phyloP scores from a whole-genome alignment of 371 early-diverging fungal genomes.

The Rhizomucor pusillus region DNA sequence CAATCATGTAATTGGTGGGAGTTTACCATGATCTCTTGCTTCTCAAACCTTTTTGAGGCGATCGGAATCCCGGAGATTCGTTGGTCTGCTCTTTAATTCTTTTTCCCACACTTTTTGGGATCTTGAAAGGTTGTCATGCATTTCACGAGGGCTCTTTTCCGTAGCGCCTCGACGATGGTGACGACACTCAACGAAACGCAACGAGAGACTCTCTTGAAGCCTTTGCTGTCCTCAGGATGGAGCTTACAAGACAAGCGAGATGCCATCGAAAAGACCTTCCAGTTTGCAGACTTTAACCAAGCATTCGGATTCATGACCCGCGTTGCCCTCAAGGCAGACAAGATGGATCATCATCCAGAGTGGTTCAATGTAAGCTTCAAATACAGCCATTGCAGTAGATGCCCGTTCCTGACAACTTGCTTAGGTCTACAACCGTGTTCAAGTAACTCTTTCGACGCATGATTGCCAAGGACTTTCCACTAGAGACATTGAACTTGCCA shows the following conservation, averaged over 20 bases:
- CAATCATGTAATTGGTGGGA: too few species aligned
- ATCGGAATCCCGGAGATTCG: too few species aligned
- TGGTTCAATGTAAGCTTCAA: conserved; percentile 78
- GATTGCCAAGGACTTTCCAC: conserved; percentile 82
- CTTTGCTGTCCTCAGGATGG: conserved; percentile 64
- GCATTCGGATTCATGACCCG: conserved; percentile 95
- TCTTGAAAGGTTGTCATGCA: too few species aligned
- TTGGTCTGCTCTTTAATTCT: too few species aligned
- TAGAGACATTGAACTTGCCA: conserved; percentile 80
- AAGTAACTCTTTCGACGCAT: conserved; percentile 88
- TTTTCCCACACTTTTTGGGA: not conserved
- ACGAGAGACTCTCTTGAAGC: conserved; percentile 45
- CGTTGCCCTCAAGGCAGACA: conserved; percentile 89
- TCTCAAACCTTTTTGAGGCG: not conserved
- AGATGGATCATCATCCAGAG: conserved; percentile 93
- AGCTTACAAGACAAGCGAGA: conserved; percentile 65
- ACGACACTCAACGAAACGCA: conserved; percentile 51
- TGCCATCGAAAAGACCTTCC: conserved; percentile 77
- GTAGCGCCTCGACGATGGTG: conserved; percentile 4
- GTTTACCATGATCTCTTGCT: conserved; percentile 2
- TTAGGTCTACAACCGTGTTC: conserved; percentile 86
- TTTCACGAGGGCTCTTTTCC: not conserved
- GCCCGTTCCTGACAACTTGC: not conserved
- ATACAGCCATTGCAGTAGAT: not conserved
- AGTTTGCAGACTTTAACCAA: conserved; percentile 79